These are phyloP conservation scores for Aspergillus sp. DNA, from an alignment of 2,329 filamentous ascomycete genomes.

Conservation along the genomic window DNA sequence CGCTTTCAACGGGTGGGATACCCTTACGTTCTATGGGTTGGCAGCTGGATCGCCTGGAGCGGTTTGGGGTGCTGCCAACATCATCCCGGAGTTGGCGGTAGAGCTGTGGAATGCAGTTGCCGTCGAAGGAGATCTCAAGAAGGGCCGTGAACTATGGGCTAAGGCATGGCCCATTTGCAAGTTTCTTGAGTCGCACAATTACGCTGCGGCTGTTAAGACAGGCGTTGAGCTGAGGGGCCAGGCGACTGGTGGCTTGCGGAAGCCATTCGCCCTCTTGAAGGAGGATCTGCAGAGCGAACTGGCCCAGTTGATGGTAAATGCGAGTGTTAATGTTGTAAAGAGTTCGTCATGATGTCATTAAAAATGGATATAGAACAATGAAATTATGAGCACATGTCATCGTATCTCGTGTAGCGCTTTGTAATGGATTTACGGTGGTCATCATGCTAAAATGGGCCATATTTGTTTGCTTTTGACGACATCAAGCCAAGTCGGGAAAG, in stretches of 20 bases:
- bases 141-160: conserved; percentile 50
- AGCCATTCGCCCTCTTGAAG: conserved; percentile 50
- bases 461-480: conserved; percentile 25
- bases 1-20: conserved; percentile 58
- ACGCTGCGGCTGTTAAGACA: conserved; percentile 53
- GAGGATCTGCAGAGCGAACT: conserved; percentile 39
- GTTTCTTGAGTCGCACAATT: conserved; percentile 53
- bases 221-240: conserved; percentile 52
- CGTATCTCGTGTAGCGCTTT: conserved; percentile 1
- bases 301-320: conserved; percentile 40
- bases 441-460: conserved; percentile 34
- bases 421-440: not conserved
- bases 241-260: conserved; percentile 52
- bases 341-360: not conserved
- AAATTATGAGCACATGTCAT: not conserved
- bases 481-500: conserved; percentile 34
- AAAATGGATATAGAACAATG: conserved; percentile 10
- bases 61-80: conserved; percentile 55
- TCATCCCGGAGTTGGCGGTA: conserved; percentile 53
- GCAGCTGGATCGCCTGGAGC: conserved; percentile 53
- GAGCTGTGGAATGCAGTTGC: conserved; percentile 53
- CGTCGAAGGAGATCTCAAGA: conserved; percentile 46
- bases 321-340: conserved; percentile 39
- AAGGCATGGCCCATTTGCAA: conserved; percentile 56
- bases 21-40: conserved; percentile 56